Percentiles rank a stretch among this genome's conserved stretches.
Evolutionary conservation across 177 flowering plant genomes (phyloP).

Genomic region (Vitis hybrid): DNA sequence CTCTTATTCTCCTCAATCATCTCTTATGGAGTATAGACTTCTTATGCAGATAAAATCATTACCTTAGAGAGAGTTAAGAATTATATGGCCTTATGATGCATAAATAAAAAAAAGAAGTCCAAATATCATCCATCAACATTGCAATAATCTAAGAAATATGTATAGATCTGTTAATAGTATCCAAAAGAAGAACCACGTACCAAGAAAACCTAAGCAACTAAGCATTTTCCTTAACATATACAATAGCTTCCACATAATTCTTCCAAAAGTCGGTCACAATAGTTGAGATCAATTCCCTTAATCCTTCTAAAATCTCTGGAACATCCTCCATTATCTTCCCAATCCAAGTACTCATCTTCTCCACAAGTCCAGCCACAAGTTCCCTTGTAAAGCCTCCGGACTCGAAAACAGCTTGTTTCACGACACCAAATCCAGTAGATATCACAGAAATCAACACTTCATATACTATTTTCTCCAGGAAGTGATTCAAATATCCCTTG

Average conservation of each 20-base stretch:
- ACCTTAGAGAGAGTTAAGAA: no score
- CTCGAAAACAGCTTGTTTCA: background rate
- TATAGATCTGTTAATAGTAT: no score
- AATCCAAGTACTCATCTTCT: conserved; percentile 12
- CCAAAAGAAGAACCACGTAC: no score
- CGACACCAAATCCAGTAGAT: conserved; percentile 1
- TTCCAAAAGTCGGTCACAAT: conserved; percentile 14
- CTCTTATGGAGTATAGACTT: no score
- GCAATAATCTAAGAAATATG: no score
- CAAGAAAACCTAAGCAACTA: background rate
- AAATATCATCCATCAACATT: no score
- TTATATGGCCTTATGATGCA: no score
- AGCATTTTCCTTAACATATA: conserved; percentile 19
- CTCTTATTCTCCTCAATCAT: no score
- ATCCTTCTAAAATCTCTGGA: conserved; percentile 19
- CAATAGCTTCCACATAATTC: conserved; percentile 24
- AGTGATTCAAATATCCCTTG: background rate
- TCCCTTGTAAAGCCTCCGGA: background rate
- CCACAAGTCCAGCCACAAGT: conserved; percentile 14
- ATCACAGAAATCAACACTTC: background rate
- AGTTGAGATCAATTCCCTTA: conserved; percentile 21
- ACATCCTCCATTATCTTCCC: conserved; percentile 10
- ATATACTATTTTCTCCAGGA: conserved; percentile 1
- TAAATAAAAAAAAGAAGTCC: no score
- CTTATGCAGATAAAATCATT: no score